Base-by-base conservation (phyloP, 768 basidiomycete species). In the Lentinula lateritia region DNA sequence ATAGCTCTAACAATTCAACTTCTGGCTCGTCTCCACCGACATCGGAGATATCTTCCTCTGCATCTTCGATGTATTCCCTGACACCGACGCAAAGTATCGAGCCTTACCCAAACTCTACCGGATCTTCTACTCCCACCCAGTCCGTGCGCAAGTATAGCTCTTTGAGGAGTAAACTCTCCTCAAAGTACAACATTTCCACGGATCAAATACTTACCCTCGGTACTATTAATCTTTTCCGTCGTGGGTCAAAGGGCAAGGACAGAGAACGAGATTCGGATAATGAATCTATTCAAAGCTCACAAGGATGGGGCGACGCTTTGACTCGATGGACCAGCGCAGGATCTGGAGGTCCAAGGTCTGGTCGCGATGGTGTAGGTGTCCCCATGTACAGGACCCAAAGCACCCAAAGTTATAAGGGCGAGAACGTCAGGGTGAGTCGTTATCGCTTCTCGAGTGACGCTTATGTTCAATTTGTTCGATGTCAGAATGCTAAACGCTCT, bases 201-300 rank as follows among this genome's bases (percentile, higher is more conserved):
- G 75, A 76, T 39, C 71, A 75, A 41, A 56, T 73, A 15, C 62
- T 74, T 20, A 65, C 72, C 8, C 61, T 72, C 16, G 68, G 72
- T 18, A 59, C 70, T 35, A 72, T 64, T 50, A 66, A 70, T 3
- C 62, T 78, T 54, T 71, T 75, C 63, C 69, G 73, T 50, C 46
- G 56, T 10, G 38, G 50, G 13, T 23, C 54, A 41, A 56, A 58
- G 36, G 54, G 50, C 28, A 42, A 43, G 43, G 52, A 63, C 52
- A 48, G 43, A 38, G 42, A 45, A 28, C 2, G 28, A n/a, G 43
- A 56, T n/a, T 52, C 50, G 16, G 43, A 55, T 18, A 42, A 36
- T 20, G 54, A 55, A 41, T 53, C 35, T 38, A 38, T 53, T 9
- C 23, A 1, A 53, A 55, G 54, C 20, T 36, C 38, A 39, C 46